These are phyloP conservation scores for Carex kokanica DNA, from an alignment of 176 grass and related monocot genomes.

Conservation along the genomic window DNA sequence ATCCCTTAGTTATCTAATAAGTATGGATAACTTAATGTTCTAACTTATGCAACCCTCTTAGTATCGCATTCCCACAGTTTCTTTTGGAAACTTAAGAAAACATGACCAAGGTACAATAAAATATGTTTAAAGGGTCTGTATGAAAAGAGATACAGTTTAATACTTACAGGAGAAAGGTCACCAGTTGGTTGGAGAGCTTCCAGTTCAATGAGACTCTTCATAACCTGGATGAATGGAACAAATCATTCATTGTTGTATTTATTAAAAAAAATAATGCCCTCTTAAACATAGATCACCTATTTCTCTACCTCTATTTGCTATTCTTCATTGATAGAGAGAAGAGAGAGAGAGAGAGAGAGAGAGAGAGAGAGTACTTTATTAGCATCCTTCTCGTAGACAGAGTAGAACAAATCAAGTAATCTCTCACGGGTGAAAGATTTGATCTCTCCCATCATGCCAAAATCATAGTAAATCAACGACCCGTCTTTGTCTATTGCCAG, in stretches of 20 bases:
- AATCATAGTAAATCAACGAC: constrained; percentile 97
- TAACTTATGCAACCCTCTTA: background rate
- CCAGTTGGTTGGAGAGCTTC: constrained; percentile 89
- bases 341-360: no score
- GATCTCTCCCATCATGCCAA: constrained; percentile 99
- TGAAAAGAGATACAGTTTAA: background rate
- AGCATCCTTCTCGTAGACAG: constrained; percentile 89
- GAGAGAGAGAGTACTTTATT: constrained; percentile 72
- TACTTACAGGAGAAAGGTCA: constrained; percentile 83
- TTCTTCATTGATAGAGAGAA: background rate
- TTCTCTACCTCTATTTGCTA: background rate
- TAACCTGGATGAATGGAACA: constrained; percentile 57
- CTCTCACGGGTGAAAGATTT: constrained; percentile 92
- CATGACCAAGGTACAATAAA: background rate
- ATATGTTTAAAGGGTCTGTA: background rate
- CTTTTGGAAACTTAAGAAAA: background rate
- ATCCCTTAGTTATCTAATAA: background rate
- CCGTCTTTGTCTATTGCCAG: constrained; percentile 80
- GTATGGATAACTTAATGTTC: background rate
- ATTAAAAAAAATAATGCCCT: background rate
- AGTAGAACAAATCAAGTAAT: constrained; percentile 90
- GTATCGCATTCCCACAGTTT: background rate
- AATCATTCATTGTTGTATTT: background rate
- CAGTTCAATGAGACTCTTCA: constrained; percentile 85
- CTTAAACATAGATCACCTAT: background rate